phyloP scores from a whole-genome alignment of 1,284 basidiomycete species.

The Cutaneotrichosporon cavernicola region DNA sequence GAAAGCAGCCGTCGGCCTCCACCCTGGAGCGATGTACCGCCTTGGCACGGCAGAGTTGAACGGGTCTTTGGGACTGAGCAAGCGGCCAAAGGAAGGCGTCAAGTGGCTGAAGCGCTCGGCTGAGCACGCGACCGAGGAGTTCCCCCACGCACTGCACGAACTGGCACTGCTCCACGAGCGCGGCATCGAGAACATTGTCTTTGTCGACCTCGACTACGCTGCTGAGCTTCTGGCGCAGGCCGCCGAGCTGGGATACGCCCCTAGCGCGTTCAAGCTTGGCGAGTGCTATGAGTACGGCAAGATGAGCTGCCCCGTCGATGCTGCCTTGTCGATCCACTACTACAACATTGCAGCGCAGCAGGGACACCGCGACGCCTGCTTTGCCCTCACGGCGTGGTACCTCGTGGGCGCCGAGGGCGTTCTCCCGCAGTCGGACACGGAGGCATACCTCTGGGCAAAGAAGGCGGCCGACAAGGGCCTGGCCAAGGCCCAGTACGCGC shows the following conservation, averaged over 20 bases:
- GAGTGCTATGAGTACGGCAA: slow-evolving; percentile 99
- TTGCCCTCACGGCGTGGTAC: slow-evolving; percentile 98
- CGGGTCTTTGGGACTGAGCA: slow-evolving; percentile 83
- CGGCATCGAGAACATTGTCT: slow-evolving; percentile 93
- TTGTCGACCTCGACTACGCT: slow-evolving; percentile 93
- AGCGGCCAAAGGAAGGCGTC: slow-evolving; percentile 90
- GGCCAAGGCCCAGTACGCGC: slow-evolving; percentile 91
- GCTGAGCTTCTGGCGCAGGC: slow-evolving; percentile 93
- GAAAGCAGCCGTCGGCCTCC: slow-evolving; percentile 85
- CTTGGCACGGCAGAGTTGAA: slow-evolving; percentile 95
- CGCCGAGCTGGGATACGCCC: slow-evolving; percentile 91
- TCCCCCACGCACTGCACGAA: slow-evolving; percentile 95
- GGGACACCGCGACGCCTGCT: slow-evolving; percentile 93
- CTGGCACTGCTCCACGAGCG: slow-evolving; percentile 90
- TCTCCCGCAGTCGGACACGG: slow-evolving; percentile 94
- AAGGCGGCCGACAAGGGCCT: slow-evolving; percentile 86
- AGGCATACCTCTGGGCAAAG: slow-evolving; percentile 92
- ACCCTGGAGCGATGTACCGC: slow-evolving; percentile 95
- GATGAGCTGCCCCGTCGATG: slow-evolving; percentile 97
- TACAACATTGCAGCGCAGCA: slow-evolving; percentile 99
- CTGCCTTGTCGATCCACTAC: slow-evolving; percentile 96
- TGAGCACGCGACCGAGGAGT: slow-evolving; percentile 90
- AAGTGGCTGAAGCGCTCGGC: slow-evolving; percentile 98
- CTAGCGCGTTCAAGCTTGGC: slow-evolving; percentile 90
- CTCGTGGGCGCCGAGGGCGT: slow-evolving; percentile 97